Conservation (phyloP, 495 filamentous ascomycete genomes). For the Aspergillus hancockii region DNA sequence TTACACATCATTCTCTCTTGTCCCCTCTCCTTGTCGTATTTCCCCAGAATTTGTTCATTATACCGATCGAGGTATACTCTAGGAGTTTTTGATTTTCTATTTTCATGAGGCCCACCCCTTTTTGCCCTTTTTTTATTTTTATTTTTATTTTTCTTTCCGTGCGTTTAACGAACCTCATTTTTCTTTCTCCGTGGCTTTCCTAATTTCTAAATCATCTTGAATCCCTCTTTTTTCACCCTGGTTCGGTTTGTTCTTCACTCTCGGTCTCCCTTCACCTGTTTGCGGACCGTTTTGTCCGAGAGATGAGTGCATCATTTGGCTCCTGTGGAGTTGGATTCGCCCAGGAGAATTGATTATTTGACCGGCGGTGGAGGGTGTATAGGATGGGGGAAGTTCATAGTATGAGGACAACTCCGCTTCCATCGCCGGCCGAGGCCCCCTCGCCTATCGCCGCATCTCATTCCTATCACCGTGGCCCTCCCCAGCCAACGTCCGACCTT, state of each 20-base stretch:
- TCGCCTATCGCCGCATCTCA: slow-evolving; percentile 32
- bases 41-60: slow-evolving; percentile 5
- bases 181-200: not conserved
- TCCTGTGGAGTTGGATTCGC: slow-evolving; percentile 36
- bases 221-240: not conserved
- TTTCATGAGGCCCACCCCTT: not conserved
- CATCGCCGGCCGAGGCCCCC: slow-evolving; percentile 44
- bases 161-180: not conserved
- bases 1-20: slow-evolving; percentile 3
- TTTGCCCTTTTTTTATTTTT: not conserved
- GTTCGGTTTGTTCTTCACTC: slow-evolving; percentile 2
- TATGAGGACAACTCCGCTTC: slow-evolving; percentile 44
- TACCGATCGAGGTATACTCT: not conserved
- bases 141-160: not conserved
- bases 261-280: slow-evolving; percentile 9
- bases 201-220: not conserved
- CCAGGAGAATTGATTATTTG: slow-evolving; percentile 36
- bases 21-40: not conserved
- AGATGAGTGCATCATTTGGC: slow-evolving; percentile 35
- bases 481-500: slow-evolving; percentile 29
- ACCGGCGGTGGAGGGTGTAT: slow-evolving; percentile 37
- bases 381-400: slow-evolving; percentile 43
- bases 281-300: slow-evolving; percentile 36
- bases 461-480: slow-evolving; percentile 30
- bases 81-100: not conserved